These are phyloP conservation scores for Pleurotus ostreatus DNA, from an alignment of 768 basidiomycete species.

Conservation along the genomic window DNA sequence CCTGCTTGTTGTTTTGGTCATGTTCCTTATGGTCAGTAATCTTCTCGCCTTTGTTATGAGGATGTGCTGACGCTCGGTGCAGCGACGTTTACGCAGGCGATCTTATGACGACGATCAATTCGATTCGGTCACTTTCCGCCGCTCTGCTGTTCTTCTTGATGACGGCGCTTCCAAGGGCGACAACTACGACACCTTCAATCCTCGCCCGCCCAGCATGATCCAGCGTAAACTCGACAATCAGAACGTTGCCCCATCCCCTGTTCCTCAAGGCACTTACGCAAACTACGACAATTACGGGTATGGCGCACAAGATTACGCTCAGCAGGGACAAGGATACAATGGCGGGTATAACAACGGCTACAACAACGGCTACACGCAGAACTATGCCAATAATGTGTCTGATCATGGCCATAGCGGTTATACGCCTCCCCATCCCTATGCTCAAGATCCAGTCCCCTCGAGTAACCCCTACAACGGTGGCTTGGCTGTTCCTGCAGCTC, in stretches of 20 bases:
- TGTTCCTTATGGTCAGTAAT: slow-evolving; percentile 42
- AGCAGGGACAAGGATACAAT: not conserved
- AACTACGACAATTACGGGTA: not conserved
- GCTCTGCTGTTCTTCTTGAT: slow-evolving; percentile 57
- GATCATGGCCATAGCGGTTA: not conserved
- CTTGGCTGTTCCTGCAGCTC: slow-evolving; percentile 3
- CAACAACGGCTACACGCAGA: not conserved
- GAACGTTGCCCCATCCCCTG: not conserved
- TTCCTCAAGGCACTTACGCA: not conserved
- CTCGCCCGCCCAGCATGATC: slow-evolving; percentile 63
- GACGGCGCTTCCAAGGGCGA: slow-evolving; percentile 37
- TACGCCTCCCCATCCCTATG: not conserved
- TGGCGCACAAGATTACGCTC: not conserved
- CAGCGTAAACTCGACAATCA: slow-evolving; percentile 37
- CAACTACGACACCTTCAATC: slow-evolving; percentile 30
- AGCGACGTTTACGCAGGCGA: slow-evolving; percentile 40
- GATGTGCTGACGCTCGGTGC: no score
- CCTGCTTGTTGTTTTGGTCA: slow-evolving; percentile 33
- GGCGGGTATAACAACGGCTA: not conserved
- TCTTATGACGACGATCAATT: slow-evolving; percentile 42
- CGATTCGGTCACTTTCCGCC: slow-evolving; percentile 55
- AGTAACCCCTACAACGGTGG: not conserved
- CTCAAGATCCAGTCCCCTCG: slow-evolving; percentile 3
- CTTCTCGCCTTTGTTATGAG: not conserved
- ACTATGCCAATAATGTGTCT: not conserved